Base-by-base conservation (phyloP, 176 grass and related monocot species). In the Olyra latifolia region DNA sequence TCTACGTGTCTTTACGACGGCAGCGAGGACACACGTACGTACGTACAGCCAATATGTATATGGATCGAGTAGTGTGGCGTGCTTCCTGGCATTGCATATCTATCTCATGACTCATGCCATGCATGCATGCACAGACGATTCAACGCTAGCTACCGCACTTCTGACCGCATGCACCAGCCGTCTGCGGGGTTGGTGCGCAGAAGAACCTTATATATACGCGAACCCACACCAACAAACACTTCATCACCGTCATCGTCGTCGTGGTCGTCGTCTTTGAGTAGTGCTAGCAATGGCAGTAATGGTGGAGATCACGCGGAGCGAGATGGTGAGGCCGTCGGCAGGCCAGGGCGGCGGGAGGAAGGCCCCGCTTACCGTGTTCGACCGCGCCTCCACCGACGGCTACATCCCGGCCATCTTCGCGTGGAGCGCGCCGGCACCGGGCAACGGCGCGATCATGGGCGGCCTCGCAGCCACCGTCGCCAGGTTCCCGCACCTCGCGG, bases 391-490 rank as follows among this genome's bases (percentile, higher is more conserved):
- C 17, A 84, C 66, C 1, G 45, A 87, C 56, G 75, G 59, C 39
- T 74, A 87, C 72, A 66, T 91, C 35, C 78, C 71, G 12, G 13
- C 54, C 53, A 53, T 81, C 45, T 91, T 71, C 56, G 84, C 89
- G 11, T 91, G 78, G 74, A 8, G 20, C 75, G 68, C 61, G 2
- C 23, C 62, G 2, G 61, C 61, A 29, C 69, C 89, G 35, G 41
- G 71, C 50, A 77, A 76, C 76, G 16, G 17, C 38, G 55, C 64
- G 19, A 5, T 87, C 15, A 75, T 66, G 35, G n/a, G 53, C 0
- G 85, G 80, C 8, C 66, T 88, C 8, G 44, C 48, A 16, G 73
- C 42, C 3, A 48, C 78, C 1, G 43, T 88, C 1, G 3, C 46
- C 1, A 71, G 47, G 80, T 88, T 81, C 82, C 85, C 85, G 15